phyloP scores from a whole-genome alignment of 2,329 filamentous ascomycete genomes.

The Berkeleyomyces rouxiae region DNA sequence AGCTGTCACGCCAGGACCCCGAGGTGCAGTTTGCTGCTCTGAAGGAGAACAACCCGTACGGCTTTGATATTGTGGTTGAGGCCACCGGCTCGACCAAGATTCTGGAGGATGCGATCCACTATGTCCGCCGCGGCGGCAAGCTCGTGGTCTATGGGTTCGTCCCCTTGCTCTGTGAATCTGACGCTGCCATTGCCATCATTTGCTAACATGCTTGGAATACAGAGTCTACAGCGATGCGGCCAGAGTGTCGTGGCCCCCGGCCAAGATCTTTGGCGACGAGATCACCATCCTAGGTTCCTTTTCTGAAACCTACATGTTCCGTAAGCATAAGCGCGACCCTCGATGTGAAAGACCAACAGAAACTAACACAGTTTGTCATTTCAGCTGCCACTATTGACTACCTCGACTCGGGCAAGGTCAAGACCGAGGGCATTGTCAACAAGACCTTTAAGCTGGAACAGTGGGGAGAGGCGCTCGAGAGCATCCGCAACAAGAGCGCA shows the following conservation, averaged over 20 bases:
- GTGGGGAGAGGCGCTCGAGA: constrained; percentile 52
- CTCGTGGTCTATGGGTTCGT: constrained; percentile 46
- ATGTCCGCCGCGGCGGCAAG: constrained; percentile 54
- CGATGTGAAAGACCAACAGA: not conserved
- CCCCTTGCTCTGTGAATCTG: no score
- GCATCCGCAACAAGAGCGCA: constrained; percentile 54
- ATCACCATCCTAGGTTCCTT: constrained; percentile 60
- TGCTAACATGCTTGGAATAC: not conserved
- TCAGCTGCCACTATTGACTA: constrained; percentile 31
- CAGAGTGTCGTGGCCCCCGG: constrained; percentile 50
- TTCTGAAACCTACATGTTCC: constrained; percentile 59
- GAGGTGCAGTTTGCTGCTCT: constrained; percentile 44
- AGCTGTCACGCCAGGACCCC: constrained; percentile 37
- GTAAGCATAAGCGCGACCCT: constrained; percentile 20
- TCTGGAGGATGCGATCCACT: constrained; percentile 54
- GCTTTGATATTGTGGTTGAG: constrained; percentile 56
- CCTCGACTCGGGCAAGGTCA: constrained; percentile 42
- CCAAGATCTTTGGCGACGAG: constrained; percentile 52
- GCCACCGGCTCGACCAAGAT: constrained; percentile 54
- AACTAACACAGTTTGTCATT: not conserved
- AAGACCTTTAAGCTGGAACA: constrained; percentile 59
- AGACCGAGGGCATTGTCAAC: constrained; percentile 53
- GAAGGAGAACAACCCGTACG: constrained; percentile 49
- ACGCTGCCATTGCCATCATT: not conserved
- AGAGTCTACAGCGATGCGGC: constrained; percentile 47